Evolutionary conservation across 805 yeast genomes (phyloP).

Genomic region (Citeromyces matritensis): DNA sequence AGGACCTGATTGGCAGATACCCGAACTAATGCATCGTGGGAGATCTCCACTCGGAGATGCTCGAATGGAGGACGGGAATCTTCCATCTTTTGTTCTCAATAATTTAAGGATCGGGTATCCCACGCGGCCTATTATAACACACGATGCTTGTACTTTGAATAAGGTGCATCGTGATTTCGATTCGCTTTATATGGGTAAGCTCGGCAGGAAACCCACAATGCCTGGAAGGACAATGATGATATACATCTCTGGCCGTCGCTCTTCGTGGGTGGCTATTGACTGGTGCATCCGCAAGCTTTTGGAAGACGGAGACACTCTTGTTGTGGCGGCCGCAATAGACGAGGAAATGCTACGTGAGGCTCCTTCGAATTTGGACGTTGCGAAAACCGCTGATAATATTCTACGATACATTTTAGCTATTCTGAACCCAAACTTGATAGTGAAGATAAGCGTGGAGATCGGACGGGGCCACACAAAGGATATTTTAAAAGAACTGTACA

Average conservation of each 20-base stretch:
- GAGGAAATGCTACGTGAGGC: background rate
- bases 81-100: too few species aligned
- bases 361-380: slow-evolving; percentile 8
- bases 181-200: slow-evolving; percentile 22
- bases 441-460: slow-evolving; percentile 43
- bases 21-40: background rate
- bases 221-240: slow-evolving; percentile 43
- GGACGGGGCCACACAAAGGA: slow-evolving; percentile 42
- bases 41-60: background rate
- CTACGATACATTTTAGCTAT: slow-evolving; percentile 36
- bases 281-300: slow-evolving; percentile 42
- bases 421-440: slow-evolving; percentile 25
- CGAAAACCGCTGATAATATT: slow-evolving; percentile 25
- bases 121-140: slow-evolving; percentile 19
- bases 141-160: slow-evolving; percentile 25
- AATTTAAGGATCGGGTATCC: slow-evolving; percentile 11
- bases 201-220: slow-evolving; percentile 21
- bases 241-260: slow-evolving; percentile 55
- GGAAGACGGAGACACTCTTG: slow-evolving; percentile 52
- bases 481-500: slow-evolving; percentile 42
- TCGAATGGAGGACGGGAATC: slow-evolving; percentile 1
- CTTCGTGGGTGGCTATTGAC: slow-evolving; percentile 76
- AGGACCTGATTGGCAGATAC: too few species aligned
- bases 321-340: slow-evolving; percentile 40
- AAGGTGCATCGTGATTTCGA: slow-evolving; percentile 32